Evolutionary conservation across 2,329 filamentous ascomycete genomes (phyloP), one percentile per base, ranked within the genome.

Genomic region (Cladosporium sp.): DNA sequence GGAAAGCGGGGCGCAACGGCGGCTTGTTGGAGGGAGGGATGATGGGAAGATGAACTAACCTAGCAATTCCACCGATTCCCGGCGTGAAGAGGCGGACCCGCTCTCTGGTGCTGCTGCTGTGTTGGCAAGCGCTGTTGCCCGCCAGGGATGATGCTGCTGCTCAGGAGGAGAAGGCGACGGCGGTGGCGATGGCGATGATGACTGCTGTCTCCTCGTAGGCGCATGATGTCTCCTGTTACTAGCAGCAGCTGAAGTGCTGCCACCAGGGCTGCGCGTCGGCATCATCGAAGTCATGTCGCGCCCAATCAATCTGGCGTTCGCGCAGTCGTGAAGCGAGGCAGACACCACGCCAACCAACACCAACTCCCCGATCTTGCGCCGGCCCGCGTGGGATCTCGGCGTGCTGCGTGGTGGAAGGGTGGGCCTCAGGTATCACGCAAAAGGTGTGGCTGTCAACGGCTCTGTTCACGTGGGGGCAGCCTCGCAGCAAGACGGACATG

Each of bases 341-440:
- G 38, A n/a, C 28, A 57, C 30, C 54, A n/a, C 51, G 34, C 26
- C 24, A 24, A 24, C 24, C 24, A 24, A 34, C 54, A 38, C 54
- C 21, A 18, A 32, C 54, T 21, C 26, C 55, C 32, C 21, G 55
- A 36, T 26, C n/a, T 41, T 15, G 30, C 32, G 38, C 38, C 38
- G 58, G 38, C 41, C 44, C 38, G 41, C 55, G 55, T 38, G 21
- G 21, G 30, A 58, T 34, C 21, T 21, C 28, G 54, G 28, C 54
- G 54, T 32, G 54, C 28, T 41, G 36, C 12, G 38, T 21, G 26
- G 28, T 15, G 26, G 24, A 24, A 24, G 24, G 24, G 58, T 60
- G 58, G 58, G 58, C 58, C 58, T 60, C 41, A 60, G 58, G 58
- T 60, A 15, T 60, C 58, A 60, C 58, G 36, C n/a, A 47, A 21